Percentiles rank a stretch among this genome's conserved stretches.
phyloP scores from a whole-genome alignment of 768 basidiomycete genomes.

The Strobilomyces confusus region DNA sequence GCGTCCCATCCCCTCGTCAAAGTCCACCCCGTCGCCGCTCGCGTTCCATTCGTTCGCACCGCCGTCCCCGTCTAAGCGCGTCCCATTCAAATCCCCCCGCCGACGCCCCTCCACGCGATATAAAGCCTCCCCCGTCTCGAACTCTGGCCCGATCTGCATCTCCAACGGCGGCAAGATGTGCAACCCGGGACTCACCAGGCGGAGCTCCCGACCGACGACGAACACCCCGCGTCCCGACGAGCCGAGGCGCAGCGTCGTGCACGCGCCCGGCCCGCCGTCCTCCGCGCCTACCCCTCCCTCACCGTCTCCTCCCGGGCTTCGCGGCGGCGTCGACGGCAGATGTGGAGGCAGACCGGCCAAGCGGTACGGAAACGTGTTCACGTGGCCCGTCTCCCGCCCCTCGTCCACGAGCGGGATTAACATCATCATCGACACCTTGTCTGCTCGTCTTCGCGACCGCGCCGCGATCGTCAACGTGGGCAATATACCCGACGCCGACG shows the following conservation, averaged over 20 bases:
- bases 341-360: conserved; percentile 15
- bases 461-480: conserved; percentile 26
- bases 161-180: conserved; percentile 26
- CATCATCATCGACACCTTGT: conserved; percentile 23
- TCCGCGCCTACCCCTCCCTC: background rate
- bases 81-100: background rate
- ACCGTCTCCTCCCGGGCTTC: background rate
- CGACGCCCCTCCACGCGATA: conserved; percentile 11
- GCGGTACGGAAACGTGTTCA: conserved; percentile 19
- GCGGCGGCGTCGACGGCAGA: background rate
- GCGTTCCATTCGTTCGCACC: background rate
- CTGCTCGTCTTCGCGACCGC: conserved; percentile 10
- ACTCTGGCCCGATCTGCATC: conserved; percentile 28
- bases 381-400: background rate
- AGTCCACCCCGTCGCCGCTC: conserved; percentile 23
- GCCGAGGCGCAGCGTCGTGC: conserved; percentile 21
- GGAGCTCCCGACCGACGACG: conserved; percentile 22
- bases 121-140: conserved; percentile 22
- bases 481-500: background rate
- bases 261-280: background rate
- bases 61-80: background rate
- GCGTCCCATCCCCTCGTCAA: conserved; percentile 31
- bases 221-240: conserved; percentile 29
- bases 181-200: conserved; percentile 23
- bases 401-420: conserved; percentile 18